Conservation (phyloP, 2,329 filamentous ascomycete species). For the Neocucurbitaria cava region DNA sequence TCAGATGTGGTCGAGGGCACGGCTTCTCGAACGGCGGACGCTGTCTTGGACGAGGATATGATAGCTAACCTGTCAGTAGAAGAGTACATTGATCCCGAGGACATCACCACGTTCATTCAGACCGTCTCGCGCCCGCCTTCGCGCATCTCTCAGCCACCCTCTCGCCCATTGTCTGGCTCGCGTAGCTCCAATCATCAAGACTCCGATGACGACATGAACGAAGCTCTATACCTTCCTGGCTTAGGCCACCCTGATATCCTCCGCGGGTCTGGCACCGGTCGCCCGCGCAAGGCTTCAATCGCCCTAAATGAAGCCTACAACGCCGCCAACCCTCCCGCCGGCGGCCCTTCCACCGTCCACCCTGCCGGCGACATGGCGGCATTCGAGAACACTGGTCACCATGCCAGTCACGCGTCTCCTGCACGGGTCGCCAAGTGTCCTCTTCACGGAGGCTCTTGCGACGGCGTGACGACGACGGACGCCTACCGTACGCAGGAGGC, state of each 20-base stretch:
- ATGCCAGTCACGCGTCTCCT: too few species aligned
- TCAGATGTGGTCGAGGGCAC: slow-evolving; percentile 1
- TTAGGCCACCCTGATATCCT: not conserved
- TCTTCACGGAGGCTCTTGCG: slow-evolving; percentile 28
- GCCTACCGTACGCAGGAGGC: slow-evolving; percentile 18
- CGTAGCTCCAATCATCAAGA: not conserved
- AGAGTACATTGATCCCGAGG: slow-evolving; percentile 3
- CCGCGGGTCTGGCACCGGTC: slow-evolving; percentile 1
- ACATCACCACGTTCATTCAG: not conserved
- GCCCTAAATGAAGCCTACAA: slow-evolving; percentile 29
- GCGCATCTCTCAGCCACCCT: not conserved
- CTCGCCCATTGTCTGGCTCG: not conserved
- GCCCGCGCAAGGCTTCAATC: slow-evolving; percentile 21
- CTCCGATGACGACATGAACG: not conserved
- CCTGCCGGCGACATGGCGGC: not conserved
- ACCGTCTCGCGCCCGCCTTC: not conserved
- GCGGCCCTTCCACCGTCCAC: not conserved
- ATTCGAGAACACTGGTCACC: too few species aligned
- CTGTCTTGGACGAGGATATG: not conserved
- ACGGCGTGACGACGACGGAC: slow-evolving; percentile 16
- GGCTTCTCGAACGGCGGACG: not conserved
- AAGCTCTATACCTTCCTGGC: slow-evolving; percentile 2
- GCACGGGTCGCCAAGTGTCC: slow-evolving; percentile 12
- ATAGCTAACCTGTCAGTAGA: not conserved
- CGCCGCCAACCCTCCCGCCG: slow-evolving; percentile 5